Percentiles rank a stretch among this genome's conserved stretches.
Evolutionary conservation across 1,284 basidiomycete genomes (phyloP).

Genomic region (Inonotus obliquus): DNA sequence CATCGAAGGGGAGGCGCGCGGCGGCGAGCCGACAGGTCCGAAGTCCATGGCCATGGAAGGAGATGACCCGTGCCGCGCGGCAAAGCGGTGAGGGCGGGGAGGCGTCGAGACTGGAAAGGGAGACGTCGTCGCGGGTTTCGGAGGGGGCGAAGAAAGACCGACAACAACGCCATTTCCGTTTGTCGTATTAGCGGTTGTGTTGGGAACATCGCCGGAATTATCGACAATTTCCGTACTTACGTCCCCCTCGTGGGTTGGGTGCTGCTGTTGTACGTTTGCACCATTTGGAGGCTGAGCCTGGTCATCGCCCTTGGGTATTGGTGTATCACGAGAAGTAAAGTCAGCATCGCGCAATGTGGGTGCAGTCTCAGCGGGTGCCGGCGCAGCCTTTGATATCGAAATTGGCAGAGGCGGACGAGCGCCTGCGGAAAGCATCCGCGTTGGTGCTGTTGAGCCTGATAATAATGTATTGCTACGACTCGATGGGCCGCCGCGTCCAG

Average conservation of each 20-base stretch:
- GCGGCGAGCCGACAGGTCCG: conserved; percentile 74
- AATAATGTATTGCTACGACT: conserved; percentile 41
- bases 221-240: not conserved
- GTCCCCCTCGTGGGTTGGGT: not conserved
- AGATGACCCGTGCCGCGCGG: conserved; percentile 27
- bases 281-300: not conserved
- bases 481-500: not conserved
- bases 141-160: conserved; percentile 1
- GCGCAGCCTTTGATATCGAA: conserved; percentile 57
- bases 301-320: not conserved
- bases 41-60: conserved; percentile 49
- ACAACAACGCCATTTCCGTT: conserved; percentile 1
- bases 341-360: conserved; percentile 72
- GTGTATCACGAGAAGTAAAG: conserved; percentile 62
- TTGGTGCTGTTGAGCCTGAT: conserved; percentile 48
- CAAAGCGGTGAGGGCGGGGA: conserved; percentile 34
- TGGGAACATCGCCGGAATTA: not conserved
- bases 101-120: conserved; percentile 52
- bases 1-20: conserved; percentile 40
- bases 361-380: conserved; percentile 75
- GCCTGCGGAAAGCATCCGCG: conserved; percentile 39
- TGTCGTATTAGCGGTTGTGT: conserved; percentile 19
- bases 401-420: conserved; percentile 58
- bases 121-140: conserved; percentile 19
- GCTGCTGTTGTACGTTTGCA: not conserved